These are phyloP conservation scores for Rhamnella rubrinervis DNA, from an alignment of 331 rosid species.

Conservation along the genomic window DNA sequence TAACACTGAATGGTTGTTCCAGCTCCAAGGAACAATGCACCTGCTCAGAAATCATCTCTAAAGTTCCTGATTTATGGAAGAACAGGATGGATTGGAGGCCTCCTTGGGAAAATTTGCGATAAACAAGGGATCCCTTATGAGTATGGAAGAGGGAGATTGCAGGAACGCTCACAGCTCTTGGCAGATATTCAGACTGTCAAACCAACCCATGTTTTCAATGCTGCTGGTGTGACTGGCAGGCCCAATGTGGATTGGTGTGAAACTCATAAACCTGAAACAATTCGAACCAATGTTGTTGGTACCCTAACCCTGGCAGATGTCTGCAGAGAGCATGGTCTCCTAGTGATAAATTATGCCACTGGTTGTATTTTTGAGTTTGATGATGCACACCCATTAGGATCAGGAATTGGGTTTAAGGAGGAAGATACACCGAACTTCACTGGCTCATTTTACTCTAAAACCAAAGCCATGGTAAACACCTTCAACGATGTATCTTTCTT, in stretches of 20 bases:
- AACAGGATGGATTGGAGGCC: slow-evolving; percentile 66
- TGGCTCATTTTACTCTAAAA: slow-evolving; percentile 57
- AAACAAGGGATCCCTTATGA: slow-evolving; percentile 52
- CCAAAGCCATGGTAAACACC: slow-evolving; percentile 58
- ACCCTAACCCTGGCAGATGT: slow-evolving; percentile 55
- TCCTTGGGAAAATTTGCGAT: slow-evolving; percentile 59
- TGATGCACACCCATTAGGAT: slow-evolving; percentile 36
- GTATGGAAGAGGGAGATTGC: slow-evolving; percentile 57
- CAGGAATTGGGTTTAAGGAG: slow-evolving; percentile 54
- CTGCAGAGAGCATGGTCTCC: slow-evolving; percentile 52
- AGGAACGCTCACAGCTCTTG: slow-evolving; percentile 50
- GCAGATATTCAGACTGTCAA: slow-evolving; percentile 49
- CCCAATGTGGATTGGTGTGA: slow-evolving; percentile 76
- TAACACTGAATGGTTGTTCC: slow-evolving; percentile 34
- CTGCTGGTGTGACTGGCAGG: slow-evolving; percentile 60
- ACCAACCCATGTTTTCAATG: slow-evolving; percentile 72
- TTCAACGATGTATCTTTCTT: background rate
- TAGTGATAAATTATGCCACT: slow-evolving; percentile 53
- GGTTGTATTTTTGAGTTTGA: slow-evolving; percentile 52
- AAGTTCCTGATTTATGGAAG: slow-evolving; percentile 67
- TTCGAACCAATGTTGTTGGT: slow-evolving; percentile 51
- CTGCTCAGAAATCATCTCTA: slow-evolving; percentile 38
- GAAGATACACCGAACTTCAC: slow-evolving; percentile 48
- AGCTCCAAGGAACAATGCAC: slow-evolving; percentile 19
- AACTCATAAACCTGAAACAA: slow-evolving; percentile 58